These are phyloP conservation scores for Barnettozyma californica DNA, from an alignment of 805 yeast species.

Conservation along the genomic window DNA sequence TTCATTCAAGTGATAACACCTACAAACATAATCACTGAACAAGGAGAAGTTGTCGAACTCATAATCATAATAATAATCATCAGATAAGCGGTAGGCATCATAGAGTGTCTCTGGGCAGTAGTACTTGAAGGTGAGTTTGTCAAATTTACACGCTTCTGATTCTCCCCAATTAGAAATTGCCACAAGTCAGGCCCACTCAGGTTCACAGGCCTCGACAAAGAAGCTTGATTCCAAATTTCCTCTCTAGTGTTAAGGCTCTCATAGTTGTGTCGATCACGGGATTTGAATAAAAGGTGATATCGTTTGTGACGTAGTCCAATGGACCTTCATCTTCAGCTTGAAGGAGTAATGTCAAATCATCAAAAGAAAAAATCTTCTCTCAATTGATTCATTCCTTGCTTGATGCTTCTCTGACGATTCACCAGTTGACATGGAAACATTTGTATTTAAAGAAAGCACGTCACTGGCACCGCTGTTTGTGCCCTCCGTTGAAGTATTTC, in stretches of 20 bases:
- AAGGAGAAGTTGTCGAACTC: neutral
- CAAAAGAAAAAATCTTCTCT: neutral
- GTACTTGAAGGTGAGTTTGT: neutral
- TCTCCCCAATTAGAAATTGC: too few relatives aligned
- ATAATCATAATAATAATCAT: too few relatives aligned
- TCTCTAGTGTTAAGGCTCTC: neutral
- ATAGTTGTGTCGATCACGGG: neutral
- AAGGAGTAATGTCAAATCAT: neutral
- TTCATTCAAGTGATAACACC: neutral
- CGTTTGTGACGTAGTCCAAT: neutral
- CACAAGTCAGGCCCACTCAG: too few relatives aligned
- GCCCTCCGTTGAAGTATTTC: neutral
- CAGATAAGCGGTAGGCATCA: neutral
- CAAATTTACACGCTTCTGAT: neutral
- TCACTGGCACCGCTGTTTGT: neutral
- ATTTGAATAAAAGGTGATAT: neutral
- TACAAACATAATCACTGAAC: neutral
- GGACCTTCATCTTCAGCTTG: neutral
- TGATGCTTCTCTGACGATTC: neutral
- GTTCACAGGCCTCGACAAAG: neutral
- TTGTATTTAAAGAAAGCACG: neutral
- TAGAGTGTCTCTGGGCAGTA: neutral
- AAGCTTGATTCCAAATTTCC: neutral
- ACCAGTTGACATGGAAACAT: neutral
- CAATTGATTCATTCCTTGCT: neutral